Percentiles rank a stretch among this genome's conserved stretches.
Evolutionary conservation across 106 monocot genomes (phyloP).

Genomic region (Posidonia australis): DNA sequence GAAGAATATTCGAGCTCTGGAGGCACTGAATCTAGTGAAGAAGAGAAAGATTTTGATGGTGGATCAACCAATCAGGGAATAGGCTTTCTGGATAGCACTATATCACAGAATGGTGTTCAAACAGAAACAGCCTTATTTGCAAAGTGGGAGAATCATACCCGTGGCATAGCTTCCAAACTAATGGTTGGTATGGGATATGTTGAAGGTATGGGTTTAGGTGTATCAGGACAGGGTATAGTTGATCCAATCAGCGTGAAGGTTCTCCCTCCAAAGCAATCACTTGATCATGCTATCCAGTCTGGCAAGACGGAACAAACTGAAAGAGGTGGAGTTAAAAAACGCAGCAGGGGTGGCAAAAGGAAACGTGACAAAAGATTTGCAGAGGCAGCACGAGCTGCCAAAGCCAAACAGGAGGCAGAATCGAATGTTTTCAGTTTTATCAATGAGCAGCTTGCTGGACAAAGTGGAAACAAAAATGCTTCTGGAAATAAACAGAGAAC

Average conservation of each 20-base stretch:
- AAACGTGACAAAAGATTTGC: constrained; percentile 69
- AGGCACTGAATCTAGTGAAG: constrained; percentile 18
- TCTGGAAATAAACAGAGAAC: constrained; percentile 16
- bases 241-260: constrained; percentile 67
- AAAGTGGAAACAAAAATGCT: constrained; percentile 18
- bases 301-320: constrained; percentile 17
- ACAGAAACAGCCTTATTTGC: constrained; percentile 84
- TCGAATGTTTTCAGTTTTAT: constrained; percentile 81
- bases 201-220: constrained; percentile 86
- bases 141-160: constrained; percentile 88
- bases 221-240: constrained; percentile 71
- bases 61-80: constrained; percentile 34
- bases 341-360: constrained; percentile 75
- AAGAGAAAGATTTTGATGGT: constrained; percentile 35
- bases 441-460: constrained; percentile 58
- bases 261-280: constrained; percentile 67
- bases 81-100: constrained; percentile 50
- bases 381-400: constrained; percentile 41
- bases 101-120: constrained; percentile 53
- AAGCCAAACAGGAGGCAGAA: constrained; percentile 34
- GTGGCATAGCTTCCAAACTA: constrained; percentile 94
- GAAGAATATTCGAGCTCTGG: constrained; percentile 23
- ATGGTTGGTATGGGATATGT: constrained; percentile 96
- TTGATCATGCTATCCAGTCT: constrained; percentile 56
- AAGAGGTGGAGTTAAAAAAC: constrained; percentile 31